Evolutionary conservation across 495 filamentous ascomycete genomes (phyloP).

Genomic region (Xylaria grammica): DNA sequence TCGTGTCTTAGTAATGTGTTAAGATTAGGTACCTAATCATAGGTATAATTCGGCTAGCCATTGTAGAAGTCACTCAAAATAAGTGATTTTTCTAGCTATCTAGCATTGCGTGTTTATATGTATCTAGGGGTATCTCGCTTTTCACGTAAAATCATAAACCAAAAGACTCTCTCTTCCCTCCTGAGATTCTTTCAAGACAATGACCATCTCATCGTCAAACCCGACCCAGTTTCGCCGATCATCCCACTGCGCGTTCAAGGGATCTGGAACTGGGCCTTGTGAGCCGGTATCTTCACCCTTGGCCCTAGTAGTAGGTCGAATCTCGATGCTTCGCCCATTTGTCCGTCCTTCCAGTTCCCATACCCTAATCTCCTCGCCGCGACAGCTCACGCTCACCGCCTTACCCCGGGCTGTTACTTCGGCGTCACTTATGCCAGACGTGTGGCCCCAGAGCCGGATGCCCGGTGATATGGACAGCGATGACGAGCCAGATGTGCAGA

Average conservation of each 20-base stretch:
- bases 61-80: too few species aligned
- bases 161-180: slow-evolving; percentile 74
- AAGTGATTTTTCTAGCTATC: too few species aligned
- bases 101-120: too few species aligned
- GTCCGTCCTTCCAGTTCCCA: slow-evolving; percentile 90
- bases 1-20: too few species aligned
- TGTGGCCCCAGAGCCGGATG: slow-evolving; percentile 89
- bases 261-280: slow-evolving; percentile 21
- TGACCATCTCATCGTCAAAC: slow-evolving; percentile 93
- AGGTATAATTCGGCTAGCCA: too few species aligned
- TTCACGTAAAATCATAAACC: slow-evolving; percentile 88
- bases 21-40: too few species aligned
- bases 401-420: slow-evolving; percentile 87
- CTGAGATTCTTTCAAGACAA: slow-evolving; percentile 74
- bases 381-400: slow-evolving; percentile 83
- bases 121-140: slow-evolving; percentile 8
- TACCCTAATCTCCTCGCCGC: slow-evolving; percentile 85
- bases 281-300: slow-evolving; percentile 1
- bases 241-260: slow-evolving; percentile 32
- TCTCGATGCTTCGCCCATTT: slow-evolving; percentile 47
- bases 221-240: slow-evolving; percentile 71
- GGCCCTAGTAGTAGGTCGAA: slow-evolving; percentile 47
- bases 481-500: slow-evolving; percentile 74
- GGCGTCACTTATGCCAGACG: slow-evolving; percentile 84
- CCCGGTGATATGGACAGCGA: slow-evolving; percentile 74